Conservation (phyloP, 139 green algal genomes). For the Chlamydomonas sp. region DNA sequence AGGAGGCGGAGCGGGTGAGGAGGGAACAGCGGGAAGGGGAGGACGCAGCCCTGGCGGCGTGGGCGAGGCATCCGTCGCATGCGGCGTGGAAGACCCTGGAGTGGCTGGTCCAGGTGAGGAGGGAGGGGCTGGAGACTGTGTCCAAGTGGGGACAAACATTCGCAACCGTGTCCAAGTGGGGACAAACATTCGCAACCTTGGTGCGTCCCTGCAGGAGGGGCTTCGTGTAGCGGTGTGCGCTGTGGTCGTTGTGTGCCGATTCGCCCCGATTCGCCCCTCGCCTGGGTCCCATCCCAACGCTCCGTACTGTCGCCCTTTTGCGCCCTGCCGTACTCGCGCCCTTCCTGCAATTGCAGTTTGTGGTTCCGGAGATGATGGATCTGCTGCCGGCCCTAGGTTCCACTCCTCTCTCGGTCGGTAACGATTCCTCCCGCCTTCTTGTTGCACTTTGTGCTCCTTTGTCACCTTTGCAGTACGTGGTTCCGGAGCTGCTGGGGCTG, state of each 20-base stretch:
- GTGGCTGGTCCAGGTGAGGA: conserved; percentile 47
- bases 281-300: too few species aligned
- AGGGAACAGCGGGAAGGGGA: background rate
- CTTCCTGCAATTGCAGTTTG: too few species aligned
- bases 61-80: conserved; percentile 14
- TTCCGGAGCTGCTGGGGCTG: conserved; percentile 41
- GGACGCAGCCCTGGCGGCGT: conserved; percentile 3
- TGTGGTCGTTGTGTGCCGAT: too few species aligned
- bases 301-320: too few species aligned
- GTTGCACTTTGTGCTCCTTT: background rate
- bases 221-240: too few species aligned
- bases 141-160: background rate
- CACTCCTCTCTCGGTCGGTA: too few species aligned
- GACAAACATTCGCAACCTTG: too few species aligned
- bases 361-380: too few species aligned
- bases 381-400: too few species aligned
- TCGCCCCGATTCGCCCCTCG: too few species aligned
- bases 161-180: background rate
- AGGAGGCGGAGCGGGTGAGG: background rate
- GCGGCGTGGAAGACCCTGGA: conserved; percentile 45
- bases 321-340: too few species aligned
- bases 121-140: background rate
- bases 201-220: too few species aligned
- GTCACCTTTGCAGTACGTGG: conserved; percentile 32
- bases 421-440: background rate